Percentiles rank a stretch among this genome's conserved stretches.
These are phyloP conservation scores for Aspergillus ellipticus DNA, from an alignment of 495 filamentous ascomycete species.

Conservation along the genomic window DNA sequence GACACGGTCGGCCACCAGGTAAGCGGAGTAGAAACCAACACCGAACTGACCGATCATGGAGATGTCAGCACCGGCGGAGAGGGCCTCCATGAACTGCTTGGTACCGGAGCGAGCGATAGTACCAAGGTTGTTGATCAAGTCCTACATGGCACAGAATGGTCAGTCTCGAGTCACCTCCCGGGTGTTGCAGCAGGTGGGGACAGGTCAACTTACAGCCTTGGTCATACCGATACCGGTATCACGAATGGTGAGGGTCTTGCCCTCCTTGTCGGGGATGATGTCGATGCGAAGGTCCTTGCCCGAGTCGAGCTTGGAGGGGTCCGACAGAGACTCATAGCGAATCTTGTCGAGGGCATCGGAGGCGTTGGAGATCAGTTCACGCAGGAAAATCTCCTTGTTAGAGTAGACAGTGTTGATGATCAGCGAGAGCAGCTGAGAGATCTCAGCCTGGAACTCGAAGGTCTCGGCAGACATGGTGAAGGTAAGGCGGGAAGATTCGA, in stretches of 20 bases:
- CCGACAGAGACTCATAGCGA: constrained; percentile 94
- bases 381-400: constrained; percentile 99
- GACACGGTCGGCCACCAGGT: constrained; percentile 96
- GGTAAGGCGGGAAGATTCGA: constrained; percentile 12
- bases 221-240: constrained; percentile 99
- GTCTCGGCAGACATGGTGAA: constrained; percentile 80
- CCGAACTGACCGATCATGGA: constrained; percentile 99
- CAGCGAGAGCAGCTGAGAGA: constrained; percentile 97
- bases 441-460: constrained; percentile 99
- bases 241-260: constrained; percentile 93
- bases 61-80: constrained; percentile 96
- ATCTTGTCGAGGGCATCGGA: constrained; percentile 99
- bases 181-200: not conserved
- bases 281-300: constrained; percentile 97
- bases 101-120: constrained; percentile 98
- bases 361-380: constrained; percentile 95
- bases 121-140: constrained; percentile 99
- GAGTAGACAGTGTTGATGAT: constrained; percentile 99
- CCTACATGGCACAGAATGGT: constrained; percentile 43
- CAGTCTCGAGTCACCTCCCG: not conserved
- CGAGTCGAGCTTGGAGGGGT: constrained; percentile 92
- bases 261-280: constrained; percentile 94
- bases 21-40: constrained; percentile 99
- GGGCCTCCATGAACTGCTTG: constrained; percentile 99
- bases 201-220: constrained; percentile 77